Evolutionary conservation across 73 alveolate species (phyloP).

Genomic region (Paramecium sonneborni): DNA sequence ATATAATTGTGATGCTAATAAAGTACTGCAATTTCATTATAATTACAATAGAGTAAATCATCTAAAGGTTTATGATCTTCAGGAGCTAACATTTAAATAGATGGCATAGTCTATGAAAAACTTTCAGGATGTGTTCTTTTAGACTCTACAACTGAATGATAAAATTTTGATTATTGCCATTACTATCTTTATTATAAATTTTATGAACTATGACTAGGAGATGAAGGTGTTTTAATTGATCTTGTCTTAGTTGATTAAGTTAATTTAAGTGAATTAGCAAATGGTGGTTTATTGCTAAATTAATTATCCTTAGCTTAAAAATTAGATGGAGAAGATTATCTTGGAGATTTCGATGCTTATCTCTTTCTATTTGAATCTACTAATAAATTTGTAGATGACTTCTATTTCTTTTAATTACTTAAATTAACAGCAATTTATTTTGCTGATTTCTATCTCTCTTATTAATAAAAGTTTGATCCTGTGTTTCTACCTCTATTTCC

Average conservation of each 20-base stretch:
- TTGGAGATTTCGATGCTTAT: background rate
- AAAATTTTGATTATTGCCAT: background rate
- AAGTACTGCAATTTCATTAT: background rate
- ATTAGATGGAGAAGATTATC: background rate
- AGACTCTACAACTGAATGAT: background rate
- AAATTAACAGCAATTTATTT: background rate
- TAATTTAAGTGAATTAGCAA: background rate
- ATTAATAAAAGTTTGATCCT: background rate
- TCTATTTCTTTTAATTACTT: background rate
- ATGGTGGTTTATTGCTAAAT: background rate
- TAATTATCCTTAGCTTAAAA: background rate
- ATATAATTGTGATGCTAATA: background rate
- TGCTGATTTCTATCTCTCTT: background rate
- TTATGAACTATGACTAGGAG: background rate
- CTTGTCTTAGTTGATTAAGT: background rate
- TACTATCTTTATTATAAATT: background rate
- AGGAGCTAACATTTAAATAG: background rate
- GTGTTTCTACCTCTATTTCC: background rate
- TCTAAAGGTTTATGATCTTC: background rate
- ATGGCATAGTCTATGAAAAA: background rate
- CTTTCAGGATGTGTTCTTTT: background rate
- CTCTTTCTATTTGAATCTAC: background rate
- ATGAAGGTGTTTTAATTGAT: background rate
- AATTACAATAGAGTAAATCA: background rate
- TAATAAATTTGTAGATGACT: background rate